Base-by-base conservation (phyloP, 257 asterid genomes). In the Verbena officinalis region DNA sequence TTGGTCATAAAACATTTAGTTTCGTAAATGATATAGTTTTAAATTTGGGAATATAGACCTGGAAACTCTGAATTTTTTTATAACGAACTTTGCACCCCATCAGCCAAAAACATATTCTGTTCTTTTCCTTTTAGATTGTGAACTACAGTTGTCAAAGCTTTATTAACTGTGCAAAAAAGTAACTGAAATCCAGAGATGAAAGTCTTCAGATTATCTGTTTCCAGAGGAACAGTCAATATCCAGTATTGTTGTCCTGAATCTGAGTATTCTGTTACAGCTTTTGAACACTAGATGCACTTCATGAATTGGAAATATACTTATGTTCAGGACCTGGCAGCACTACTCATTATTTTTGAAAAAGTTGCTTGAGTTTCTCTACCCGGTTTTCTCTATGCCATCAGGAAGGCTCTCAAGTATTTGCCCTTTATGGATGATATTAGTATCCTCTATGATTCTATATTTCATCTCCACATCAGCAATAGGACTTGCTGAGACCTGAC, bases 401-500 rank as follows among this genome's bases (percentile, higher is more conserved):
- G 36, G 23, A 33, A 62, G 34, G 54, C 30, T 42, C 57, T 61
- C 31, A 20, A 17, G 6, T 52, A 22, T 45, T 10, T 43, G 15
- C 2, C 48, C 24, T 57, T 34, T 30, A 19, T 59, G 0, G 13
- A 40, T 22, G 11, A 12, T 44, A 21, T 67, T 30, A 20, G 5
- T 65, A 24, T 13, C 34, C 38, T 36, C 50, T 5, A 33, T 44
- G n/a, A 59, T 21, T 21, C 39, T 17, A 49, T 50, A 49, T 1
- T 34, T 16, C 51, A 36, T 53, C 51, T 40, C 23, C 30, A 65
- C 31, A 53, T 27, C 34, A 36, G 23, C 31, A 20, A 24, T 7
- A 14, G 59, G 19, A 33, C 61, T 49, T 46, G 49, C 33, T 69
- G 61, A 22, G 36, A 24, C 13, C 31, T 42, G 20, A 50, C 13